These are phyloP conservation scores for Myxozyma monticola DNA, from an alignment of 805 yeast genomes.

Conservation along the genomic window DNA sequence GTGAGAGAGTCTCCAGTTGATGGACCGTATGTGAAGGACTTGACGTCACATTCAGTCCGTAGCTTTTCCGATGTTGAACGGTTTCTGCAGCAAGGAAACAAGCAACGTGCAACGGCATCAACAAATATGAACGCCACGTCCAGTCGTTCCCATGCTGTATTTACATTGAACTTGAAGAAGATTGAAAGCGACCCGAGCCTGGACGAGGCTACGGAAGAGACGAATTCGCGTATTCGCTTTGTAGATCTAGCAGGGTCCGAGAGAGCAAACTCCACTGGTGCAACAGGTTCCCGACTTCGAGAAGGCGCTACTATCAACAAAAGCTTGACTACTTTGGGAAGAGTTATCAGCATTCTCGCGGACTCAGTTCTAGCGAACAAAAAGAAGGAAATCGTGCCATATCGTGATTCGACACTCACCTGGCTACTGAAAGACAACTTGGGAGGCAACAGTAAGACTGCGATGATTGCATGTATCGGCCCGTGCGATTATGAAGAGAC, in stretches of 20 bases:
- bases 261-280: slow-evolving; percentile 61
- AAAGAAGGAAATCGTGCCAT: slow-evolving; percentile 48
- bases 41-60: slow-evolving; percentile 48
- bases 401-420: slow-evolving; percentile 66
- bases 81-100: slow-evolving; percentile 50
- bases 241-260: slow-evolving; percentile 88
- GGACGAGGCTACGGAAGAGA: slow-evolving; percentile 24
- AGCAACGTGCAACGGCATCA: slow-evolving; percentile 58
- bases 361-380: slow-evolving; percentile 52
- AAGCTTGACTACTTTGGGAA: slow-evolving; percentile 74
- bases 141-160: slow-evolving; percentile 73
- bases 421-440: slow-evolving; percentile 75
- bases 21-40: slow-evolving; percentile 59
- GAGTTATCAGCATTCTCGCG: slow-evolving; percentile 51
- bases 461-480: slow-evolving; percentile 79
- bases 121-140: slow-evolving; percentile 68
- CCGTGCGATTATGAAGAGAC: slow-evolving; percentile 78
- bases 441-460: slow-evolving; percentile 86
- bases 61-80: slow-evolving; percentile 47
- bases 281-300: slow-evolving; percentile 43
- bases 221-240: slow-evolving; percentile 47
- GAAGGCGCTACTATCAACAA: slow-evolving; percentile 90
- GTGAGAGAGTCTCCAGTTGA: slow-evolving; percentile 62
- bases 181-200: slow-evolving; percentile 40
- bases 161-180: slow-evolving; percentile 57